These are phyloP conservation scores for Papiliotrema laurentii DNA, from an alignment of 1,284 basidiomycete species.

Conservation along the genomic window DNA sequence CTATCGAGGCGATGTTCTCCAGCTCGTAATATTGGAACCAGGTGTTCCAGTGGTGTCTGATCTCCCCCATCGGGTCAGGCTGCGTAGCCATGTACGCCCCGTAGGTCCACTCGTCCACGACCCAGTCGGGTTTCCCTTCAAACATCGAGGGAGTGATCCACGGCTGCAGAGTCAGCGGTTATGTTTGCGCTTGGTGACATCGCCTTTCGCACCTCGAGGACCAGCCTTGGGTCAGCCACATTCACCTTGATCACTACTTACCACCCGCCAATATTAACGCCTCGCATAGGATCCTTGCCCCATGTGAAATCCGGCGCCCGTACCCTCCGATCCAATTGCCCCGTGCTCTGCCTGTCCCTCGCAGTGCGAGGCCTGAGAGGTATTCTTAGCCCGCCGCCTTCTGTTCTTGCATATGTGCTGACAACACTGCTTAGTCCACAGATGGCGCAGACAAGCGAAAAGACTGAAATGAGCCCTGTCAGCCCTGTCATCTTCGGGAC, in stretches of 20 bases:
- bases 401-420: background rate
- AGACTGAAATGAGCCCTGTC: too few species aligned
- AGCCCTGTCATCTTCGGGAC: too few species aligned
- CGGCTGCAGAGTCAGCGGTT: conserved; percentile 28
- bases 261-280: conserved; percentile 48
- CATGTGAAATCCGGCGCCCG: conserved; percentile 28
- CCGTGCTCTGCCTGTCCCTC: background rate
- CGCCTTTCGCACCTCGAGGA: conserved; percentile 30
- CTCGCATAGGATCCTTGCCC: conserved; percentile 37
- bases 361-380: background rate
- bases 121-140: conserved; percentile 42
- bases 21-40: conserved; percentile 59
- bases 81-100: conserved; percentile 29
- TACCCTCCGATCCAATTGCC: background rate
- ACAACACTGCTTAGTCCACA: background rate
- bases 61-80: conserved; percentile 27
- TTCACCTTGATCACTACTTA: conserved; percentile 15
- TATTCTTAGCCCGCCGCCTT: background rate
- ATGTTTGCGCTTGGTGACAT: too few species aligned
- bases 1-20: conserved; percentile 30
- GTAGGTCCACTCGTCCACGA: conserved; percentile 45
- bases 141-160: conserved; percentile 48
- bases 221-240: conserved; percentile 25
- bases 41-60: conserved; percentile 35
- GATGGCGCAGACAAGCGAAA: too few species aligned